Conservation (phyloP, 2,329 filamentous ascomycete species). For the Chrysoporthe austroafricana region DNA sequence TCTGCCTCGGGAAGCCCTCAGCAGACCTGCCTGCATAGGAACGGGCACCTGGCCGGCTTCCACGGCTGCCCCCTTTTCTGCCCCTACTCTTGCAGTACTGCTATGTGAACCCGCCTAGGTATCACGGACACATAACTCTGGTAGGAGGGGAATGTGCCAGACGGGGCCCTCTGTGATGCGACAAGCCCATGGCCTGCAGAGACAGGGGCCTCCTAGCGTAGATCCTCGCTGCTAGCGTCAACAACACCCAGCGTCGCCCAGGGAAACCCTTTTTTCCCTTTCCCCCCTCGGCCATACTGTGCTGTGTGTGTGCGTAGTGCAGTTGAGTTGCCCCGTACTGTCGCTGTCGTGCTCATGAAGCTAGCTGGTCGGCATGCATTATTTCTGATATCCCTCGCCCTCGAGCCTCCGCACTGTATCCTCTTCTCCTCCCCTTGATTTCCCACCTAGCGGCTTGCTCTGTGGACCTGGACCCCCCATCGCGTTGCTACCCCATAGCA, state of each 20-base stretch:
- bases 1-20: too few species aligned
- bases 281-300: neutral
- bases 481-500: neutral
- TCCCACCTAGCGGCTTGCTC: neutral
- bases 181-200: neutral
- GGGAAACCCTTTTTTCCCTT: neutral
- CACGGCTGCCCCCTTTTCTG: neutral
- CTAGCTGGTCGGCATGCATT: neutral
- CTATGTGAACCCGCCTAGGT: too few species aligned
- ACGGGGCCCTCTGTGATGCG: neutral
- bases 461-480: neutral
- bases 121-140: too few species aligned
- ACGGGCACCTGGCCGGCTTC: neutral
- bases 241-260: constrained; percentile 4
- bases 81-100: too few species aligned
- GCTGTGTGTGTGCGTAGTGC: neutral
- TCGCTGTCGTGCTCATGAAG: neutral
- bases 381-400: neutral
- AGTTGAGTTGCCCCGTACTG: neutral
- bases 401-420: too few species aligned
- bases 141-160: neutral
- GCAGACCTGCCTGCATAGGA: neutral
- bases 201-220: constrained; percentile 3
- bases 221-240: constrained; percentile 5
- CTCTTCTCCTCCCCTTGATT: neutral